These are phyloP conservation scores for Nicotiana sylvestris DNA, from an alignment of 257 asterid species.

Conservation along the genomic window DNA sequence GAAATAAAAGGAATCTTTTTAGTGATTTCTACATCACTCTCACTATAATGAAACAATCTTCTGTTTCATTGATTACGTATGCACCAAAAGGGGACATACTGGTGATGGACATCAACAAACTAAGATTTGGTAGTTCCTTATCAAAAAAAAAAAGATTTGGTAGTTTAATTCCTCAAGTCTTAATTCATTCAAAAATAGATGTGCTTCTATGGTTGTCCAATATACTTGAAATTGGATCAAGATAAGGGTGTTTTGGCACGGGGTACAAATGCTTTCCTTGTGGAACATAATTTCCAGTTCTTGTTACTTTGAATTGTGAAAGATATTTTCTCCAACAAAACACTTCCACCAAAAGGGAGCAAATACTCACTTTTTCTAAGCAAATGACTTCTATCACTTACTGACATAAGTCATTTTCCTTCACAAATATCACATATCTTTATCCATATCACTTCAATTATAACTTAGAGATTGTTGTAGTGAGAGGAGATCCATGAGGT, in stretches of 20 bases:
- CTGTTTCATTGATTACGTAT: neutral
- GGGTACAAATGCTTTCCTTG: neutral
- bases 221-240: neutral
- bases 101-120: neutral
- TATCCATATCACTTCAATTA: neutral
- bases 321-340: conserved; percentile 1
- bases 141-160: neutral
- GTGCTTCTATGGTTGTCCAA: neutral
- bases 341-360: neutral
- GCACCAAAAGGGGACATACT: neutral
- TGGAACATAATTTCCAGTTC: neutral
- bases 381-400: neutral
- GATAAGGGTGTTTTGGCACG: neutral
- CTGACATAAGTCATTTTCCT: neutral
- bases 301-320: neutral
- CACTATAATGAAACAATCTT: neutral
- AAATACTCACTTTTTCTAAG: neutral
- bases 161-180: neutral
- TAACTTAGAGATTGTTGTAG: neutral
- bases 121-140: neutral
- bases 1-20: neutral
- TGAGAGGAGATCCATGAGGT: no score
- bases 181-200: neutral
- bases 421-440: neutral
- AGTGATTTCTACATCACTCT: neutral